A percentile compares a stretch with the other conserved stretches of the same genome.
These are phyloP conservation scores for Coemansia sp. DNA, from an alignment of 192 early-diverging fungal species.

Conservation along the genomic window DNA sequence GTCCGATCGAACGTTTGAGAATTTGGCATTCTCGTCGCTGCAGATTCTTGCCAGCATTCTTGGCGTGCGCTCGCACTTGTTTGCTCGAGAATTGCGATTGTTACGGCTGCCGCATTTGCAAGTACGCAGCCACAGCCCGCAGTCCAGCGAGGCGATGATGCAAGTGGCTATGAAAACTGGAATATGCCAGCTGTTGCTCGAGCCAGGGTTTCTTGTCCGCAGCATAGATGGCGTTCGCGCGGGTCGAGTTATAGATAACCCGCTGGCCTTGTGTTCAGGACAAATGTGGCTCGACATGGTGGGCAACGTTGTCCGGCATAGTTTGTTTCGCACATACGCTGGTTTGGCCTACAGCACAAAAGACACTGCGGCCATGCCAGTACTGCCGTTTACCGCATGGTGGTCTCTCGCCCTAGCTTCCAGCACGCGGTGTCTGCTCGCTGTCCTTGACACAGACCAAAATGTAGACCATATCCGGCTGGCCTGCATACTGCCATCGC, in stretches of 20 bases:
- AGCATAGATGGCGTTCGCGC: neutral
- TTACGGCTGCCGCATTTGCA: conserved; percentile 31
- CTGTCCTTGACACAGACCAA: neutral
- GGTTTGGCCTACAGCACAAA: neutral
- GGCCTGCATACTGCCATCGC: conserved; percentile 24
- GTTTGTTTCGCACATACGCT: conserved; percentile 29
- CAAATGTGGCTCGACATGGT: conserved; percentile 50
- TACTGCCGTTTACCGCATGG: conserved; percentile 16
- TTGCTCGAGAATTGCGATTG: conserved; percentile 3
- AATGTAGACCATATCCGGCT: conserved; percentile 2
- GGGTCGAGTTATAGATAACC: neutral
- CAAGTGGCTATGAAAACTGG: conserved; percentile 29
- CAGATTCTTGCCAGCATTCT: conserved; percentile 25
- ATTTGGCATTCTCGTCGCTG: conserved; percentile 13
- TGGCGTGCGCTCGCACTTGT: conserved; percentile 23
- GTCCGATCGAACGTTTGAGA: neutral
- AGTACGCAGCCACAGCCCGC: conserved; percentile 30
- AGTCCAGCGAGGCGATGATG: conserved; percentile 34
- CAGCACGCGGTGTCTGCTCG: conserved; percentile 15
- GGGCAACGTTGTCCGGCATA: conserved; percentile 30
- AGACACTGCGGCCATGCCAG: neutral
- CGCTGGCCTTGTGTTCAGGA: conserved; percentile 12
- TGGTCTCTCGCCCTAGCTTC: conserved; percentile 34
- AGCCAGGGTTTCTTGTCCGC: conserved; percentile 16
- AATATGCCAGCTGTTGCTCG: conserved; percentile 18